A percentile compares a stretch with the other conserved stretches of the same genome.
Evolutionary conservation across 176 grass and related monocot species (phyloP).

Genomic region (sorghum (Sorghum bicolor)): DNA sequence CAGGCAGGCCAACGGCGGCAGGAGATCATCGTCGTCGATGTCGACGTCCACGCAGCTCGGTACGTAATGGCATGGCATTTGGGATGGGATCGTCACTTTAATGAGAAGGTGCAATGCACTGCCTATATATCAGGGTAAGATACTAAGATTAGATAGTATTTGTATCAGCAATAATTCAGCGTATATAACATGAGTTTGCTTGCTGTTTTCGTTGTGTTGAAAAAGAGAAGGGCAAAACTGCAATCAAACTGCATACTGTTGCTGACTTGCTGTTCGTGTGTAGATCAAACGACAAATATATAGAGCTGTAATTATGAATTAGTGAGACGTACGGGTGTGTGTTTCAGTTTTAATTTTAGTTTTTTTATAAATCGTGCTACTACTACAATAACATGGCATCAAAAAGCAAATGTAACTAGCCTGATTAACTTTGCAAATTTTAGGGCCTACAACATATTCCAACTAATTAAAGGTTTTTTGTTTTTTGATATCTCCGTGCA

Average conservation of each 20-base stretch:
- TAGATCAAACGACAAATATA: neutral
- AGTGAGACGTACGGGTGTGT: too few species aligned
- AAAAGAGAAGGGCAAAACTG: neutral
- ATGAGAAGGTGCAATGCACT: neutral
- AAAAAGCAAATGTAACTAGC: neutral
- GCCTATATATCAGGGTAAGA: neutral
- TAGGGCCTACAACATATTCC: neutral
- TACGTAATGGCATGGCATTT: neutral
- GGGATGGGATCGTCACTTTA: neutral
- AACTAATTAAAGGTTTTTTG: neutral
- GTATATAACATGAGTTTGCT: neutral
- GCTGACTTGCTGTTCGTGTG: neutral
- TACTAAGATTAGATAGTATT: too few species aligned
- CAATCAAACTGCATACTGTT: conserved; percentile 1
- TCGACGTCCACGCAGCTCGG: neutral
- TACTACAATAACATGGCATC: neutral
- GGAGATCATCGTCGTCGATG: neutral
- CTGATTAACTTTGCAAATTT: neutral
- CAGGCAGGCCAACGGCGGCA: neutral
- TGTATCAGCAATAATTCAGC: neutral
- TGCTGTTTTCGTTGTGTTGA: neutral
- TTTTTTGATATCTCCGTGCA: neutral
- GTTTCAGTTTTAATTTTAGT: neutral
- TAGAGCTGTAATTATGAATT: neutral
- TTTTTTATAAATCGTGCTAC: neutral